Conservation (phyloP, 2,329 filamentous ascomycete genomes). For the Eurotiales sp. region DNA sequence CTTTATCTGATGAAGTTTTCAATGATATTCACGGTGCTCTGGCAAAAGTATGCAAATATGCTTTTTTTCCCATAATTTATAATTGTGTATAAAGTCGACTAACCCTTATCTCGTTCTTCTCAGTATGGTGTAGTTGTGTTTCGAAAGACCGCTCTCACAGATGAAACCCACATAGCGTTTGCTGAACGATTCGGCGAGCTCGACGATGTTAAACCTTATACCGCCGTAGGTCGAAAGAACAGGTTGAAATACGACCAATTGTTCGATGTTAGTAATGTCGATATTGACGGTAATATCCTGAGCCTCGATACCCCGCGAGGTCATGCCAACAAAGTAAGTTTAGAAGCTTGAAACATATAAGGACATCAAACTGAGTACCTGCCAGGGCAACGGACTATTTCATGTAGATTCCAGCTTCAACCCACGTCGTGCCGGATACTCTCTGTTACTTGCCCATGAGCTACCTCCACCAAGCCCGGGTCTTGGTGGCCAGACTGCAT, state of each 20-base stretch:
- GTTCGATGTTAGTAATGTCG: conserved; percentile 57
- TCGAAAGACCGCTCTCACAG: conserved; percentile 48
- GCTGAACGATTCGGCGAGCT: conserved; percentile 51
- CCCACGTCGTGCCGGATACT: conserved; percentile 51
- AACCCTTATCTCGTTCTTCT: no score
- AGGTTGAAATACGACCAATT: conserved; percentile 50
- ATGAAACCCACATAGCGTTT: conserved; percentile 51
- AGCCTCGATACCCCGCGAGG: conserved; percentile 38
- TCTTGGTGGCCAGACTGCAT: conserved; percentile 53
- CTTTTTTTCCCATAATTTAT: no score
- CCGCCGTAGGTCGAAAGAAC: conserved; percentile 44
- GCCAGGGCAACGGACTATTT: conserved; percentile 51
- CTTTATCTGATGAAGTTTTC: neutral
- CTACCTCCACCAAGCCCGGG: conserved; percentile 44
- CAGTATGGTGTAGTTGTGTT: conserved; percentile 56
- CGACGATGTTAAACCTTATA: conserved; percentile 52
- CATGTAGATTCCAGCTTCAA: conserved; percentile 57
- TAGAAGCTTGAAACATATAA: no score
- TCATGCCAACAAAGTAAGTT: conserved; percentile 37
- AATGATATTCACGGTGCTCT: no score
- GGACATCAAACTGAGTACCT: no score
- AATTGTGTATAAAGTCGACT: no score
- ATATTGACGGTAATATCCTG: conserved; percentile 45
- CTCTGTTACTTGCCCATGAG: conserved; percentile 48
- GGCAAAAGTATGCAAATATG: no score